Evolutionary conservation across 192 early-diverging fungal genomes (phyloP), one percentile per base, ranked within the genome.

Genomic region (Podila epicladia): DNA sequence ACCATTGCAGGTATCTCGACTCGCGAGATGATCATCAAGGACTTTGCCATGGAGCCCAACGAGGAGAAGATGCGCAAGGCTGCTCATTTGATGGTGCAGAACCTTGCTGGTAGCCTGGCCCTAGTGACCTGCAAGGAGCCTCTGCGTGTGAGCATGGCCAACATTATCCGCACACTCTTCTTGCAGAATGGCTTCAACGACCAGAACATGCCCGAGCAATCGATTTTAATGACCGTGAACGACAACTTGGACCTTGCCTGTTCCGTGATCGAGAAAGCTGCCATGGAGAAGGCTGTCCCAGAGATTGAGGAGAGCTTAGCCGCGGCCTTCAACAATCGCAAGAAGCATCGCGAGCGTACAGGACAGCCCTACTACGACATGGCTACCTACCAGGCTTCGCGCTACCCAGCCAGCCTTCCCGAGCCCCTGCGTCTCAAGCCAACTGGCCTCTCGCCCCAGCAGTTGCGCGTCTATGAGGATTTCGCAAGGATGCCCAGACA

Each of bases 191-290:
- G 95, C 9, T 88, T 92, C 69, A 90, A 89, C 3, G 95, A 96
- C 73, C 90, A 95, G 82, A 87, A 85, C 15, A 85, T 95, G 41
- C 89, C 94, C 0, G 96, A 98, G 65, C 93, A 95, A 75, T 92
- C 93, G 9, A 93, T 96, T 11, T 85, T 93, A 38, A 87, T 95
- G 53, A 90, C 95, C 32, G 95, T 97, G 13, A 86, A 91, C 7
- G 97, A 98, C 75, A 99, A 99, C 75, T 77, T 98, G 63, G 98
- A 99, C 53, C 86, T 98, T 35, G 96, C 94, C 13, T 98, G 96
- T 77, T 92, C 95, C 0, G 91, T 99, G 32, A 94, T 98, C 64
- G 97, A 99, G 82, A 95, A 96, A 75, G 94, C 96, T 29, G 97
- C 98, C 3, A 95, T 95, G 72, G 96, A 98, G 76, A 97, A 97